Base-by-base conservation (phyloP, 1,139 yeast species). In the Suhomyces yuchorum region DNA sequence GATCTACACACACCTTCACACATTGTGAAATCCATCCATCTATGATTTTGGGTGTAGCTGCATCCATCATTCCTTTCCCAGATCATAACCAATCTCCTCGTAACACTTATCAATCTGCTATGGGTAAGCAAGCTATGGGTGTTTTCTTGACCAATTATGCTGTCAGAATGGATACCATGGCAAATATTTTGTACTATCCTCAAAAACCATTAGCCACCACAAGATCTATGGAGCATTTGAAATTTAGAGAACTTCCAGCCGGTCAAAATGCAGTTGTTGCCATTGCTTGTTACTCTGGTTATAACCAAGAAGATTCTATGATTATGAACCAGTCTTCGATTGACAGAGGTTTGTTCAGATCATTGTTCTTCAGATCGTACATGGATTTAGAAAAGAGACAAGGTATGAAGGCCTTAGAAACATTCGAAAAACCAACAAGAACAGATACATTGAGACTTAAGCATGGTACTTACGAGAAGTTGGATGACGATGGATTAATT, bases 61-160 rank as follows among this genome's bases (percentile, higher is more conserved):
- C 99, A 8, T 89, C 97, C 37, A 92, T 93, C 67, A 93, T 93
- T 79, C 99, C 99, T 22, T 93, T 93, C 88, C 99, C 99, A 14
- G 99, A 93, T 73, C 99, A 93, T 71, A 93, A 93, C 68, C 99
- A 93, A 74, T 91, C 97, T 4, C 99, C 99, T 43, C 86, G 99
- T 80, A 93, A 93, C 67, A 93, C 99, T 0, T 93, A 93, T 73
- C 99, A 93, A 74, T 93, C 97, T 81, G 99, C 99, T 66, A 93
- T 93, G 99, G 99, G 99, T 83, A 93, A 93, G 75, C 99, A 93
- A 75, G 99, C 99, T 51, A 93, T 93, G 99, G 99, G 99, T 66
- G 99, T 95, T n/a, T 92, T 90, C 70, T 79, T 93, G 63, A 93
- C 99, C 4, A 93, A 93, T 65, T 95, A 93, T 67, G 82, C 87